phyloP scores from a whole-genome alignment of 148 eudicot genomes.

The Hydrangea macrophylla region DNA sequence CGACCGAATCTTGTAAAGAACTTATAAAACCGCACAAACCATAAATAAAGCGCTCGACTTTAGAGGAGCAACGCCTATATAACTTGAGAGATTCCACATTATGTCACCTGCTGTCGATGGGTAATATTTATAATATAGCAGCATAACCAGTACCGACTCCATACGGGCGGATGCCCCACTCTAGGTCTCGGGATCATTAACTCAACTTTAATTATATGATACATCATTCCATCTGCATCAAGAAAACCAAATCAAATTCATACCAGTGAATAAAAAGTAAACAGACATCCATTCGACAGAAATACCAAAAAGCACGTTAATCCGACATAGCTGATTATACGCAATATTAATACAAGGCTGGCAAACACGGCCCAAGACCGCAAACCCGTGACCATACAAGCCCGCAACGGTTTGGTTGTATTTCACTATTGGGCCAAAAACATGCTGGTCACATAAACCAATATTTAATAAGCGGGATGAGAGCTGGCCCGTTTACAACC shows the following conservation, averaged over 20 bases:
- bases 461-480: no score
- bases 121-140: background rate
- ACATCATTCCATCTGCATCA: background rate
- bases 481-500: no score
- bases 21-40: background rate
- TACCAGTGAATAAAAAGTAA: background rate
- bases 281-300: background rate
- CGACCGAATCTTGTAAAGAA: background rate
- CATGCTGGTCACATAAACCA: no score
- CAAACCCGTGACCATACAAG: no score
- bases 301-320: background rate
- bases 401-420: no score
- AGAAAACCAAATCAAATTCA: background rate
- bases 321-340: background rate
- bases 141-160: background rate
- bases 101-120: background rate
- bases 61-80: background rate
- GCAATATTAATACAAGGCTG: no score
- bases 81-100: background rate
- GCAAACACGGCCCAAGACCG: no score
- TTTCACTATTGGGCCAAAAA: no score
- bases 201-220: background rate
- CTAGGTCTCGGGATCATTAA: background rate
- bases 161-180: background rate
- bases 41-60: background rate